phyloP scores from a whole-genome alignment of 2,329 filamentous ascomycete species.

The Beauveria medogensis region DNA sequence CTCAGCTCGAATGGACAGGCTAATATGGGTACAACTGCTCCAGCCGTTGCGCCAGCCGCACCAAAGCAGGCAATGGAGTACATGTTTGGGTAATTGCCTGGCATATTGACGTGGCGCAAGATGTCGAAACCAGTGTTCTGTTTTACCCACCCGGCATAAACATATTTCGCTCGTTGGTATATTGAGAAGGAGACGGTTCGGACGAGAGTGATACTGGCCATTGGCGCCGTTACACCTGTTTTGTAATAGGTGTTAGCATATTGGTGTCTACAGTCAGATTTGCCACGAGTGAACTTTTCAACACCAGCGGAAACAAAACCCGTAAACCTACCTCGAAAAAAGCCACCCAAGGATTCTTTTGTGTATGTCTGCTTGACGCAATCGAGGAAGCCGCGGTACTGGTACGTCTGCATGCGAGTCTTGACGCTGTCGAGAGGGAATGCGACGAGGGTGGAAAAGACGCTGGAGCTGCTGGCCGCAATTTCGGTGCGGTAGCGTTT shows the following conservation, averaged over 20 bases:
- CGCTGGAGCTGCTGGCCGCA: slow-evolving; percentile 66
- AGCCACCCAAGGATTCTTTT: slow-evolving; percentile 63
- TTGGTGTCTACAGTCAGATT: not conserved
- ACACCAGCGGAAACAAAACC: not conserved
- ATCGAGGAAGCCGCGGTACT: slow-evolving; percentile 65
- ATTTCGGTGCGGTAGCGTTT: slow-evolving; percentile 77
- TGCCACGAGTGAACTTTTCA: not conserved
- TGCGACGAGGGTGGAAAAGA: slow-evolving; percentile 70
- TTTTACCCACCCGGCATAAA: slow-evolving; percentile 63
- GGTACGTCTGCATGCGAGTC: slow-evolving; percentile 82
- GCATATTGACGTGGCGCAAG: slow-evolving; percentile 61
- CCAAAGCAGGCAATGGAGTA: slow-evolving; percentile 71
- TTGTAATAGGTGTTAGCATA: not conserved
- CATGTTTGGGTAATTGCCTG: slow-evolving; percentile 62
- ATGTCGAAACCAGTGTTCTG: slow-evolving; percentile 61
- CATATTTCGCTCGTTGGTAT: slow-evolving; percentile 70
- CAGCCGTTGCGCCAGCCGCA: slow-evolving; percentile 68
- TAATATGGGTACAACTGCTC: slow-evolving; percentile 70
- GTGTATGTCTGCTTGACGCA: slow-evolving; percentile 70
- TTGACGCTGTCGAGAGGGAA: slow-evolving; percentile 87
- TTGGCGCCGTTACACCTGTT: slow-evolving; percentile 67
- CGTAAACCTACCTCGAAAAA: slow-evolving; percentile 62
- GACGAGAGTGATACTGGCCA: slow-evolving; percentile 69
- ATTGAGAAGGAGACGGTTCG: slow-evolving; percentile 73
- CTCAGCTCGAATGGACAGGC: slow-evolving; percentile 85